These are phyloP conservation scores for Sphaerulina vaccinii DNA, from an alignment of 2,329 filamentous ascomycete genomes.

Conservation along the genomic window DNA sequence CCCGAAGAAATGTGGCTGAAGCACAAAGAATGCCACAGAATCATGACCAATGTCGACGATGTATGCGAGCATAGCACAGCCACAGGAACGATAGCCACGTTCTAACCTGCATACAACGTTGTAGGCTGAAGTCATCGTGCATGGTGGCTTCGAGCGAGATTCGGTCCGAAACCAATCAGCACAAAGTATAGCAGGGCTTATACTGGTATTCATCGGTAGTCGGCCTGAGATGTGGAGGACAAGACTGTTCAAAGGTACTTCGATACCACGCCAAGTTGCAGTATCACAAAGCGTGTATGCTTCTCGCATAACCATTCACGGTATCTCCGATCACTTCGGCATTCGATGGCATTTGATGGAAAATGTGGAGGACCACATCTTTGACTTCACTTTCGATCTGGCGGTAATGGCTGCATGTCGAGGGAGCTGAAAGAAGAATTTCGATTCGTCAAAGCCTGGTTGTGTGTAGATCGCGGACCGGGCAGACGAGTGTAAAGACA, in stretches of 20 bases:
- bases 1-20: background rate
- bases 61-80: too few species aligned
- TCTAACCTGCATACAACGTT: background rate
- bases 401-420: too few species aligned
- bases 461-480: too few species aligned
- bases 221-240: background rate
- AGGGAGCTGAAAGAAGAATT: too few species aligned
- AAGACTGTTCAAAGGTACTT: background rate
- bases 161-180: background rate
- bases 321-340: background rate
- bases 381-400: background rate
- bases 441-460: too few species aligned
- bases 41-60: too few species aligned
- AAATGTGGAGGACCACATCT: background rate
- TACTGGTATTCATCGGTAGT: constrained; percentile 2
- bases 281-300: background rate
- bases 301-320: background rate
- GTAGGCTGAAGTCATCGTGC: constrained; percentile 4
- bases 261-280: background rate
- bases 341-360: background rate
- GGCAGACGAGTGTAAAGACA: too few species aligned
- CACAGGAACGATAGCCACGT: background rate
- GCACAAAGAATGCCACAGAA: background rate
- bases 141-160: background rate
- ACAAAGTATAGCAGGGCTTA: constrained; percentile 3